Conservation (phyloP, 805 yeast genomes). For the Millerozyma miso region DNA sequence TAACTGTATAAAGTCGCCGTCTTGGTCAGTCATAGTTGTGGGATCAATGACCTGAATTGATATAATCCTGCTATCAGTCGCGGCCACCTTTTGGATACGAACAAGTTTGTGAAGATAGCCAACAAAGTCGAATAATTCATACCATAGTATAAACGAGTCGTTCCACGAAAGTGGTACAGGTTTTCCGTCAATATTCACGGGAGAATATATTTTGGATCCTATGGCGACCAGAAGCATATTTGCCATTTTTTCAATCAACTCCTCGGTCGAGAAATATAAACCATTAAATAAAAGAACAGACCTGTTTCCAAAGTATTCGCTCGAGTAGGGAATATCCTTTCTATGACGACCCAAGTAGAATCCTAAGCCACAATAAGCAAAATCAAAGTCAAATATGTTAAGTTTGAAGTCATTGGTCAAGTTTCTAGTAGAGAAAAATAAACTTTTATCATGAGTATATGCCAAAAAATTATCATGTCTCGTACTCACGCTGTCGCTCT, state of each 20-base stretch:
- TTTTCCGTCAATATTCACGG: conserved; percentile 9
- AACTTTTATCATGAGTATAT: conserved; percentile 8
- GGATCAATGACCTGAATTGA: conserved; percentile 27
- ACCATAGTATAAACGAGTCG: conserved; percentile 32
- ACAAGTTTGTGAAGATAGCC: conserved; percentile 28
- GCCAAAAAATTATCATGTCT: conserved; percentile 12
- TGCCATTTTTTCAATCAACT: conserved; percentile 18
- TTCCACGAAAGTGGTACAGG: conserved; percentile 19
- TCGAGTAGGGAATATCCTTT: neutral
- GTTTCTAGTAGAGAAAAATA: conserved; percentile 15
- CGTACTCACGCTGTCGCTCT: neutral
- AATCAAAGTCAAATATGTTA: conserved; percentile 21
- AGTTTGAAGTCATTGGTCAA: conserved; percentile 20
- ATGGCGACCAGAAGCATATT: conserved; percentile 16
- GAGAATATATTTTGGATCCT: conserved; percentile 25
- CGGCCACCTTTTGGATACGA: conserved; percentile 23
- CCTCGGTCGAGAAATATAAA: conserved; percentile 7
- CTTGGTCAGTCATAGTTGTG: conserved; percentile 23
- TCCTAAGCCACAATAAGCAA: conserved; percentile 28
- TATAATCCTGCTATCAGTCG: conserved; percentile 9
- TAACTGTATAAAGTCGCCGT: conserved; percentile 22
- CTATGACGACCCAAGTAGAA: conserved; percentile 21
- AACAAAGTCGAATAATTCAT: conserved; percentile 29
- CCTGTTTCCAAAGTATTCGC: conserved; percentile 18
- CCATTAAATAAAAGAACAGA: conserved; percentile 22